A percentile compares a stretch with the other conserved stretches of the same genome.
These are phyloP conservation scores for Pisolithus thermaeus DNA, from an alignment of 1,284 basidiomycete species.

Conservation along the genomic window DNA sequence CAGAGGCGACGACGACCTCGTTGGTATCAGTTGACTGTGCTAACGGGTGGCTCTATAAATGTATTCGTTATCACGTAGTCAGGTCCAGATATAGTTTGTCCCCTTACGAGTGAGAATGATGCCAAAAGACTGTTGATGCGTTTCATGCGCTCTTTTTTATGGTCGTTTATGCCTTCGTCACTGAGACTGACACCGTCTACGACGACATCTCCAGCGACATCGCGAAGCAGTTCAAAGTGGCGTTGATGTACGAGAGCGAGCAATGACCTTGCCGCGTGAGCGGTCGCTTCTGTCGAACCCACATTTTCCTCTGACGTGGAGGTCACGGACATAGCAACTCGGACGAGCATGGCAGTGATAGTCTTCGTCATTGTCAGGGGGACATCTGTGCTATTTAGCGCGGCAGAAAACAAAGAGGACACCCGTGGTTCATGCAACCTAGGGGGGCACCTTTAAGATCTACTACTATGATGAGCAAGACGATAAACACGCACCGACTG, in stretches of 20 bases:
- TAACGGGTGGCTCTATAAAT: slow-evolving; percentile 23
- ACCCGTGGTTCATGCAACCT: slow-evolving; percentile 42
- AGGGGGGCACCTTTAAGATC: slow-evolving; percentile 5
- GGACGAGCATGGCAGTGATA: slow-evolving; percentile 33
- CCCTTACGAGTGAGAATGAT: slow-evolving; percentile 49
- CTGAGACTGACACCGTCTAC: slow-evolving; percentile 32
- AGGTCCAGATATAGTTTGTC: background rate
- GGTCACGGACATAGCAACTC: slow-evolving; percentile 13
- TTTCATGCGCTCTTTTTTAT: slow-evolving; percentile 36
- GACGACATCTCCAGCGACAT: slow-evolving; percentile 9
- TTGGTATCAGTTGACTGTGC: slow-evolving; percentile 26
- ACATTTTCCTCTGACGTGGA: slow-evolving; percentile 1
- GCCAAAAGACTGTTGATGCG: slow-evolving; percentile 46
- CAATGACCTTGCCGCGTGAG: slow-evolving; percentile 24
- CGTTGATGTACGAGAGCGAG: slow-evolving; percentile 48
- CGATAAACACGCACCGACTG: slow-evolving; percentile 33
- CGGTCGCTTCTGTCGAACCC: slow-evolving; percentile 8
- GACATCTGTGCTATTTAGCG: slow-evolving; percentile 36
- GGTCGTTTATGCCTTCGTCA: slow-evolving; percentile 31
- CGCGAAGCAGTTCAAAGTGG: slow-evolving; percentile 43
- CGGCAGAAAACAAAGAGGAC: slow-evolving; percentile 36
- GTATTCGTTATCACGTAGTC: background rate
- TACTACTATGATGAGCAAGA: background rate
- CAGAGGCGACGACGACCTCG: slow-evolving; percentile 51
- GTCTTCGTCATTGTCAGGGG: slow-evolving; percentile 35